Percentiles rank a stretch among this genome's conserved stretches.
Evolutionary conservation across 1,284 basidiomycete genomes (phyloP).

Genomic region (Ganoderma boninense): DNA sequence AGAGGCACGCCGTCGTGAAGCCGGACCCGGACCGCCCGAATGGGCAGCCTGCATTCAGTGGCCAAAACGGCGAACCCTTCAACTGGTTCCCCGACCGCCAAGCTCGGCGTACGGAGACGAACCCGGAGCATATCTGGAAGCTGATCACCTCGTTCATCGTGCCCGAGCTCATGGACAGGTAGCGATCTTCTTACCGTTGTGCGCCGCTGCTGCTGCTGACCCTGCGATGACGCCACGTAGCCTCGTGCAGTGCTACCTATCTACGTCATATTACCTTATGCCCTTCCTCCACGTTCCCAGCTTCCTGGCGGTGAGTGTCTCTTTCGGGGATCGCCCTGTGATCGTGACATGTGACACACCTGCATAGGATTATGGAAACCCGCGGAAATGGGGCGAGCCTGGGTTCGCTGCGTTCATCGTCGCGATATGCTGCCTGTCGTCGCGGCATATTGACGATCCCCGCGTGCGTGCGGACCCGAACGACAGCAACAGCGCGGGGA

Average conservation of each 20-base stretch:
- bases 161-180: constrained; percentile 92
- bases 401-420: constrained; percentile 93
- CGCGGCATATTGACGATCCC: constrained; percentile 89
- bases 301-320: constrained; percentile 74
- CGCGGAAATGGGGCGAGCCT: constrained; percentile 91
- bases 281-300: constrained; percentile 92
- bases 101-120: constrained; percentile 75
- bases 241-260: constrained; percentile 82
- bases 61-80: constrained; percentile 42
- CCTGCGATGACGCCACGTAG: constrained; percentile 46
- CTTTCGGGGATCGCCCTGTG: neutral
- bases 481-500: constrained; percentile 87
- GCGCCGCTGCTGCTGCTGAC: neutral
- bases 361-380: constrained; percentile 86
- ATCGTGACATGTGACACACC: constrained; percentile 39
- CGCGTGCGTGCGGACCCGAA: constrained; percentile 82
- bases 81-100: constrained; percentile 85
- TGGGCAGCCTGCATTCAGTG: constrained; percentile 35
- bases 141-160: constrained; percentile 79
- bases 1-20: constrained; percentile 51
- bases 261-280: constrained; percentile 90
- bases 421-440: constrained; percentile 87
- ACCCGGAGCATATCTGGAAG: constrained; percentile 81
- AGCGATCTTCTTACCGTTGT: constrained; percentile 27
- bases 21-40: constrained; percentile 44